Evolutionary conservation across 2,329 filamentous ascomycete species (phyloP), one percentile per base, ranked within the genome.

Genomic region (Paracorniculantispora psalliotae): DNA sequence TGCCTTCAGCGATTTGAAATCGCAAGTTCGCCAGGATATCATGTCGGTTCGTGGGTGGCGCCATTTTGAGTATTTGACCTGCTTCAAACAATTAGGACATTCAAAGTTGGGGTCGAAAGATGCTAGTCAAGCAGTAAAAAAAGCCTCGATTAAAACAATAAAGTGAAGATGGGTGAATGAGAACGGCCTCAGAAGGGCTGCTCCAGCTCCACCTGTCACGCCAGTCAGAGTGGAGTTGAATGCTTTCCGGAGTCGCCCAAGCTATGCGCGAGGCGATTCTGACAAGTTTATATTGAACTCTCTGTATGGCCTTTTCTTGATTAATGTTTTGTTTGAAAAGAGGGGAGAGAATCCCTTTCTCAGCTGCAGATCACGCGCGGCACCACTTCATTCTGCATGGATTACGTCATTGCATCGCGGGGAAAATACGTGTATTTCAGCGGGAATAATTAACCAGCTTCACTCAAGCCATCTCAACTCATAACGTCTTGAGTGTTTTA

Each of bases 21-120:
- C 78, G 77, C 30, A 90, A 80, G 43, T 73, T 72, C 17, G 70
- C 67, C 9, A 89, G 77, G 56, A 89, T 82, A 61, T 84, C 75
- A 30, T 76, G 69, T 48, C 85, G 77, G 57, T 81, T 75, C 41
- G 78, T 82, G 37, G 82, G 82, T n/a, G 83, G 81, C 13, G 78
- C 71, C 83, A 86, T 86, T 44, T 2, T 43, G 12, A 13, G 13
- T 23, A 3, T 13, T 21, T 19, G 19, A 25, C 12, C n/a, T n/a
- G 13, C 3, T 5, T 41, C 15, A 9, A 19, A 26, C 4, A 6
- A 21, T 12, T 23, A 25, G 9, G 17, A 25, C 3, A 23, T 7
- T 49, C 17, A 26, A 37, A 9, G 6, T 39, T 9, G 6, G 2
- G 6, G 3, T 39, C 41, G 15, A 52, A 41, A 39, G 8, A 21